phyloP scores from a whole-genome alignment of 2,329 filamentous ascomycete species.

The Paecilomyces niveus region DNA sequence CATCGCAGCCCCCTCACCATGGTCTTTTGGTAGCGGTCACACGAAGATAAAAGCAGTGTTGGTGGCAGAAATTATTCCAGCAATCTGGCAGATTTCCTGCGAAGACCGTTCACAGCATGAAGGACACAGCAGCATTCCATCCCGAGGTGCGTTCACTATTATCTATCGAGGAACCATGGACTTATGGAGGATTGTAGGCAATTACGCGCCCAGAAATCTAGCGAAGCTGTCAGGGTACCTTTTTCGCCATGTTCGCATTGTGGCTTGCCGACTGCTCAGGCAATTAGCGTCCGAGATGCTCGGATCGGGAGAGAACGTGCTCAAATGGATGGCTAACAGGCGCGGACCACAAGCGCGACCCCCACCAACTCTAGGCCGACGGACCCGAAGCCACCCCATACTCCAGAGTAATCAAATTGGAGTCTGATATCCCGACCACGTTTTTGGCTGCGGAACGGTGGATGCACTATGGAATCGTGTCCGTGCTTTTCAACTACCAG shows the following conservation, averaged over 20 bases:
- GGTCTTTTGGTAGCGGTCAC: not conserved
- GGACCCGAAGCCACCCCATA: not conserved
- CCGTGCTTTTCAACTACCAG: not conserved
- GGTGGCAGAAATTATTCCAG: not conserved
- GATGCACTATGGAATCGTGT: not conserved
- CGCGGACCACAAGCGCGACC: not conserved
- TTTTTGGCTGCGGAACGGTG: not conserved
- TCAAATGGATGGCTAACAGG: not conserved
- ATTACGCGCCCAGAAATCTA: not conserved
- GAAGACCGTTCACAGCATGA: not conserved
- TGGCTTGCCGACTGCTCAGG: not conserved
- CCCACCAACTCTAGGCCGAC: not conserved
- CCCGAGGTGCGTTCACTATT: not conserved
- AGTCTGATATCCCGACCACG: not conserved
- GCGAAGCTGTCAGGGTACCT: not conserved
- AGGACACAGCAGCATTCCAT: not conserved
- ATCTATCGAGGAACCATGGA: not conserved
- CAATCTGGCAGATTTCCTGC: not conserved
- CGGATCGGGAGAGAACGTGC: not conserved
- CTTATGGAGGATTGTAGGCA: not conserved
- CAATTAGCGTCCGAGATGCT: not conserved
- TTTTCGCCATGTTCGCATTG: not conserved
- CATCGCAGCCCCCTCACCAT: not conserved
- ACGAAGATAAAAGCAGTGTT: not conserved
- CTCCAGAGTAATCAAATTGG: not conserved